phyloP scores from a whole-genome alignment of 306 rosid species.

The Leucaena leucocephala region DNA sequence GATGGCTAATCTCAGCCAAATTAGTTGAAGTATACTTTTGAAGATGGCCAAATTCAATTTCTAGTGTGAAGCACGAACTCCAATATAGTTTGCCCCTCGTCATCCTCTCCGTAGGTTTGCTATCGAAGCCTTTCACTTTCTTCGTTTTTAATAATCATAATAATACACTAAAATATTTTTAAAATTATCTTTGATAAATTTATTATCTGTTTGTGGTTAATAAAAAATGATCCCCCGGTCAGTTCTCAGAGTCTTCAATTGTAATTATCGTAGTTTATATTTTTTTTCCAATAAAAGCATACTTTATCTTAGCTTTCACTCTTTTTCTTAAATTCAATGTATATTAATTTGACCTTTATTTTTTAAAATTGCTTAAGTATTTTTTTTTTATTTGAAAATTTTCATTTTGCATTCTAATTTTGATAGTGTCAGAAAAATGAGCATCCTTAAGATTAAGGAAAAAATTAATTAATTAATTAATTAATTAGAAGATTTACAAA shows the following conservation, averaged over 20 bases:
- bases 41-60: constrained; percentile 1
- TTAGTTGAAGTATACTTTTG: neutral
- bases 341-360: too few species aligned
- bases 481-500: too few species aligned
- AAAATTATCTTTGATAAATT: neutral
- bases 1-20: neutral
- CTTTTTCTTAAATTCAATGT: neutral
- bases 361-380: neutral
- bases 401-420: too few species aligned
- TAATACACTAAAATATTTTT: neutral
- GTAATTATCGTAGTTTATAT: neutral
- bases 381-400: too few species aligned
- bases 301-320: neutral
- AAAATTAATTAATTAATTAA: too few species aligned
- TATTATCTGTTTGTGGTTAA: neutral
- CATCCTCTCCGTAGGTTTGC: neutral
- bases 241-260: neutral
- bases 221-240: neutral
- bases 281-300: neutral
- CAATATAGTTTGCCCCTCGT: neutral
- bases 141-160: neutral
- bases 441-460: too few species aligned
- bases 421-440: neutral
- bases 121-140: neutral
- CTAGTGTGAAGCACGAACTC: neutral